Evolutionary conservation across 306 rosid genomes (phyloP), one percentile per base, ranked within the genome.

Genomic region (Medicago lupulina): DNA sequence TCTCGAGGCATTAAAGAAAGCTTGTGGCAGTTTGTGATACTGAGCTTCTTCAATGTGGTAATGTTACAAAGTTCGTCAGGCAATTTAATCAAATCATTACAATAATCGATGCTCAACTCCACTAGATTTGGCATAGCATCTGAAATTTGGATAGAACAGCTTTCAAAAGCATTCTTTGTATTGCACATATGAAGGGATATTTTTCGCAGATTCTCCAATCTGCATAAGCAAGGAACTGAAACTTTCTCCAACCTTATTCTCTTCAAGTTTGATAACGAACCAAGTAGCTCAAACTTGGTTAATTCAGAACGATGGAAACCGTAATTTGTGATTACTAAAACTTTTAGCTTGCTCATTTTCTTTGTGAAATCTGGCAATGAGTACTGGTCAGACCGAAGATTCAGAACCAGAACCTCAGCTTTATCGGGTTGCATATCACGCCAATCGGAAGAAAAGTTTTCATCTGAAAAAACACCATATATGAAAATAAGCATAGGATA

Each of bases 401-500:
- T 89, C 40, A 93, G 81, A 61, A 90, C 51, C 17, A 90, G 76
- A 66, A 90, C 93, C 83, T 89, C 85, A 17, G 83, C 88, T 44
- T 82, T 53, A 1, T 84, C 82, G 12, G 86, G 79, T 76, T 75
- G 79, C 79, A 89, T 75, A 67, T 81, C 61, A 41, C 72, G 76
- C 96, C 89, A 83, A 41, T 81, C 74, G 6, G 86, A 69, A 31
- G 79, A 79, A 74, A 86, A 83, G 0, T 0, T 47, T 55, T 79
- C 89, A 71, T 85, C 98, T 90, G 91, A 71, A 82, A 83, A 80
- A 82, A 38, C 16, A 71, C 8, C 57, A 19, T 25, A 47, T 70
- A 43, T 36, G 31, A 18, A 63, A 47, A 5, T 18, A 62, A 8
- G 34, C n/a, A 0, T 28, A 28, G 31, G 12, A 2, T 1, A 63